A percentile compares a stretch with the other conserved stretches of the same genome.
Conservation (phyloP, 2,329 filamentous ascomycete genomes). For the Neonectria faginata region DNA sequence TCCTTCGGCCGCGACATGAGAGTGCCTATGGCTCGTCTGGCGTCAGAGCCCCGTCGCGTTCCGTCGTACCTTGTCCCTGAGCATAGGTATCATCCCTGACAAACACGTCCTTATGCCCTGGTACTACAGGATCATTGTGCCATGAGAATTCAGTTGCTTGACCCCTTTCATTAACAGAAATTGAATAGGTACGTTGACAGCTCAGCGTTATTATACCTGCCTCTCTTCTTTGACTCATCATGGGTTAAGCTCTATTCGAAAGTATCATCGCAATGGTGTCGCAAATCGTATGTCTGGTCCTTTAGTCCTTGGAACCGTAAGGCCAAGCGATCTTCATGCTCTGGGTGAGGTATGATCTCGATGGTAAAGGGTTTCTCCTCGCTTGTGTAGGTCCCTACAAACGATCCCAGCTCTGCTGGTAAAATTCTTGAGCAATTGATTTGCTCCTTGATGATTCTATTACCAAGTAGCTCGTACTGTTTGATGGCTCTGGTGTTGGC, state of each 20-base stretch:
- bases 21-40: background rate
- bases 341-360: background rate
- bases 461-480: background rate
- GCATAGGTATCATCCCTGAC: background rate
- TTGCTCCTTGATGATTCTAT: background rate
- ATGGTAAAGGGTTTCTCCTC: background rate
- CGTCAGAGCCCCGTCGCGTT: background rate
- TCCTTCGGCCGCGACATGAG: background rate
- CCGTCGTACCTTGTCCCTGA: background rate
- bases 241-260: background rate
- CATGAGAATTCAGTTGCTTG: background rate
- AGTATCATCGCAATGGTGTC: background rate
- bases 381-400: background rate
- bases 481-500: background rate
- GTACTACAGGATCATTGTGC: background rate
- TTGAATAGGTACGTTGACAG: background rate
- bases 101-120: background rate
- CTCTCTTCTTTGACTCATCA: constrained; percentile 8
- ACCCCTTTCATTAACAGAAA: background rate
- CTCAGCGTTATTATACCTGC: constrained; percentile 5
- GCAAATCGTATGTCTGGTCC: constrained; percentile 8
- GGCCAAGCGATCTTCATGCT: background rate
- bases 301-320: background rate
- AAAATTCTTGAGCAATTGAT: background rate
- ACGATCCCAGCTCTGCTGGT: background rate